Evolutionary conservation across 2,329 filamentous ascomycete genomes (phyloP), one percentile per base, ranked within the genome.

Genomic region (Rhytidhysteron rufulum): DNA sequence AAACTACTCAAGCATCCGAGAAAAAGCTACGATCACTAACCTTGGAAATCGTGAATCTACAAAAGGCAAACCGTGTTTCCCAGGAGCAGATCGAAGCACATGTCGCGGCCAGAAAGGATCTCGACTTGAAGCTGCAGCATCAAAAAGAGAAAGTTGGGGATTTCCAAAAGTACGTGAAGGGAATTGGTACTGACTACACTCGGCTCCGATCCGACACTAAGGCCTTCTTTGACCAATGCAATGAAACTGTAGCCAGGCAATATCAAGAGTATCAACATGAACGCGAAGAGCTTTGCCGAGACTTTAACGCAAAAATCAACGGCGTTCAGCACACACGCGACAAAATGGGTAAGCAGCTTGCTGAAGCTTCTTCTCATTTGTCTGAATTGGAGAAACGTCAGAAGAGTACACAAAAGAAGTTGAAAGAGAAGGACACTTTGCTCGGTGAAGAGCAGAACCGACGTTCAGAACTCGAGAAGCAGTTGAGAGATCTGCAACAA

Each of bases 141-240:
- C 7, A 62, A 3, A 34, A 39, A 1, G 48, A 51, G 1, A 51
- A 45, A 16, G 46, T 50, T 4, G 54, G 43, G 22, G 49, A 37
- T 0, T 45, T 55, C 20, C 46, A 57, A n/a, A 60, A 50, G 24
- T 62, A 45, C 15, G 43, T 55, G 4, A 35, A 46, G 6, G 60
- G 60, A 13, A 40, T 64, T 13, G 54, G 54, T 16, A 53, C 47
- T 9, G 62, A 65, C 35, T 51, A 55, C 17, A 50, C 51, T 17
- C 52, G 47, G 7, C 13, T 58, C 7, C 52, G 55, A 15, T 48
- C 40, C n/a, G 39, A 40, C 0, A 37, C 30, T 6, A 20, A 40
- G 9, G 7, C 6, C 11, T 44, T 48, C n/a, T 44, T 54, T 21
- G 35, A 53, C 0, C 31, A 51, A 7, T 55, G 35, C 37, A 43